Conservation (phyloP, 2,329 filamentous ascomycete genomes). For the Aspergillus floridensis region DNA sequence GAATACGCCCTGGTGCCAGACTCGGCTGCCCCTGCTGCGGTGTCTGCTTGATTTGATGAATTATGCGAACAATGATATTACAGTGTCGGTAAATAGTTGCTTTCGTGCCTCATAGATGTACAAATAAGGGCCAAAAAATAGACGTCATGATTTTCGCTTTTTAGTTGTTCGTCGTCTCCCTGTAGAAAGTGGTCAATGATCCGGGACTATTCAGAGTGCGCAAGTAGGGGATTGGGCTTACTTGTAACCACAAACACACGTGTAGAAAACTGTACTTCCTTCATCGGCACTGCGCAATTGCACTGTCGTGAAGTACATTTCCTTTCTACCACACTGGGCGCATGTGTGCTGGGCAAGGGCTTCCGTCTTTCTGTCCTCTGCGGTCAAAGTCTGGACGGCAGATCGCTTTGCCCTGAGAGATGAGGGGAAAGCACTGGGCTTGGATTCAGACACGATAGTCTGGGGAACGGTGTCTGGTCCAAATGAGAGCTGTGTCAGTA, state of each 20-base stretch:
- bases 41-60: constrained; percentile 30
- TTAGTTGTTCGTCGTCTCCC: constrained; percentile 40
- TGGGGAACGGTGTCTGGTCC: constrained; percentile 68
- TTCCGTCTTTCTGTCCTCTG: constrained; percentile 73
- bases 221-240: constrained; percentile 46
- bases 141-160: constrained; percentile 12
- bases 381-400: constrained; percentile 77
- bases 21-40: constrained; percentile 26
- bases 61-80: constrained; percentile 10
- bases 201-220: background rate
- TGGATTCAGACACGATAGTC: constrained; percentile 77
- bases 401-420: constrained; percentile 81
- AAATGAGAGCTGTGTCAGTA: background rate
- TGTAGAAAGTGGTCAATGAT: constrained; percentile 23
- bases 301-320: constrained; percentile 80
- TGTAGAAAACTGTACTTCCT: constrained; percentile 88
- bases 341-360: constrained; percentile 69
- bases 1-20: constrained; percentile 92
- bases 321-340: constrained; percentile 73
- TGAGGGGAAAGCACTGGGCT: constrained; percentile 86
- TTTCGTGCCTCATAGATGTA: constrained; percentile 26
- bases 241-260: constrained; percentile 82
- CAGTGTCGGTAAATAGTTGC: constrained; percentile 16
- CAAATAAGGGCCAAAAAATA: constrained; percentile 18
- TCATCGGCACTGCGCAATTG: constrained; percentile 92